Evolutionary conservation across 192 early-diverging fungal genomes (phyloP).

Genomic region (Rhizoclosmatium globosum): DNA sequence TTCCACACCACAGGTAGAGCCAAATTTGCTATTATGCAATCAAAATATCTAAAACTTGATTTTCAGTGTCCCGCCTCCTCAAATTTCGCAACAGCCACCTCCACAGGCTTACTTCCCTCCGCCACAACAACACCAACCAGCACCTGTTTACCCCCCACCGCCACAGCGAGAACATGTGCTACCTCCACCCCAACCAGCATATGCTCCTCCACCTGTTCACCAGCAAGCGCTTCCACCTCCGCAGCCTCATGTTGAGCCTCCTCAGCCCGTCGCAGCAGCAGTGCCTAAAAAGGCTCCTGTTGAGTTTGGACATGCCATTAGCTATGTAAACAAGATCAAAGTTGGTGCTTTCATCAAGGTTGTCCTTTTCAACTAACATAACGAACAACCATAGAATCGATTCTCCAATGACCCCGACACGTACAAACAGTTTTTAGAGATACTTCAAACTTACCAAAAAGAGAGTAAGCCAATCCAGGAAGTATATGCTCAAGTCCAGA

Average conservation of each 20-base stretch:
- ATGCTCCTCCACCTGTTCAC: conserved; percentile 32
- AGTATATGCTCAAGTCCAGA: conserved; percentile 94
- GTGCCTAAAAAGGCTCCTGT: conserved; percentile 64
- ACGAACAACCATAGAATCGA: conserved; percentile 69
- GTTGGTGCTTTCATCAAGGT: conserved; percentile 47
- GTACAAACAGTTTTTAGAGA: conserved; percentile 98
- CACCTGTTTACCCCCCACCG: neutral
- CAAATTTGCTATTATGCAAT: too few relatives aligned
- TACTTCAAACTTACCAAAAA: conserved; percentile 97
- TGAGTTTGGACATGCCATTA: conserved; percentile 99
- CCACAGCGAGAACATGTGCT: neutral
- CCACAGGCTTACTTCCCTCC: neutral
- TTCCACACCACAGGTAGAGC: neutral
- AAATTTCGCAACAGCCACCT: neutral
- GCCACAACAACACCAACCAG: neutral
- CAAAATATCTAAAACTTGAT: too few relatives aligned
- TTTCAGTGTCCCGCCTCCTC: neutral
- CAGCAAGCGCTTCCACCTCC: conserved; percentile 20
- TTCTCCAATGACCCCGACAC: conserved; percentile 92
- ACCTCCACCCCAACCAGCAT: conserved; percentile 3
- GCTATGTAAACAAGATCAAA: conserved; percentile 99
- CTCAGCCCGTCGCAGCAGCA: neutral
- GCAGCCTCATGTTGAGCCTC: conserved; percentile 1
- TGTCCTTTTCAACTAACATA: conserved; percentile 11
- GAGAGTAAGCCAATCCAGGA: conserved; percentile 97